Base-by-base conservation (phyloP, 2,329 filamentous ascomycete genomes). In the Ophiocordyceps camponoti-leonardi region DNA sequence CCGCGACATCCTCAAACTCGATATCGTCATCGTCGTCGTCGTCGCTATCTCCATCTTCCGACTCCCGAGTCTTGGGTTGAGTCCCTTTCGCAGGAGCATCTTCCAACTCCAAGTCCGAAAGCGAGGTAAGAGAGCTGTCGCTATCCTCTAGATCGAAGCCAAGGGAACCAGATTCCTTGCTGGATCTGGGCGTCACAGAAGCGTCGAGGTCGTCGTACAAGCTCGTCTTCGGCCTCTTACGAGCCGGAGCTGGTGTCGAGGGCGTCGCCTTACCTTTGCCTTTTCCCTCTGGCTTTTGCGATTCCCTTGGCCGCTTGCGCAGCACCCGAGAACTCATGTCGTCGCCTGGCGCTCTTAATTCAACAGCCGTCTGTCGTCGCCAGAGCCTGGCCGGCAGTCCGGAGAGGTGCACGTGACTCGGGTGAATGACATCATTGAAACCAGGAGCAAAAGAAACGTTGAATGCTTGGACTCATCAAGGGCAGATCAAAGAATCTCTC, bases 311-410 rank as follows among this genome's bases (percentile, higher is more conserved):
- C 49, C 79, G 73, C 63, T 86, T 87, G 53, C 79, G 77, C 43
- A 79, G 70, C 16, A 84, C 68, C 51, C 74, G 65, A 22, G 82
- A 81, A 55, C 82, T 79, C 81, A 86, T 86, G 22, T 47, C 44
- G n/a, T 18, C 18, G n/a, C 7, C 2, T 28, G 26, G 26, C 26
- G 26, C 7, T 2, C 11, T 28, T 5, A 39, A 12, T 39, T 19
- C 18, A 37, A 18, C 16, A 12, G 14, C 14, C 33, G 14, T 2
- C 14, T 6, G 35, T 39, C 35, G 35, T 39, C 18, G n/a, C n/a
- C 35, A 3, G n/a, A 39, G 18, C n/a, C 35, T 39, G 6, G 35
- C 18, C 35, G n/a, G n/a, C n/a, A 19, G 35, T 19, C 35, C 35
- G 35, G 35, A 39, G 35, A 18, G n/a, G n/a, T 19, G n/a, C 35